These are phyloP conservation scores for Epithele typhae DNA, from an alignment of 768 basidiomycete species.

Conservation along the genomic window DNA sequence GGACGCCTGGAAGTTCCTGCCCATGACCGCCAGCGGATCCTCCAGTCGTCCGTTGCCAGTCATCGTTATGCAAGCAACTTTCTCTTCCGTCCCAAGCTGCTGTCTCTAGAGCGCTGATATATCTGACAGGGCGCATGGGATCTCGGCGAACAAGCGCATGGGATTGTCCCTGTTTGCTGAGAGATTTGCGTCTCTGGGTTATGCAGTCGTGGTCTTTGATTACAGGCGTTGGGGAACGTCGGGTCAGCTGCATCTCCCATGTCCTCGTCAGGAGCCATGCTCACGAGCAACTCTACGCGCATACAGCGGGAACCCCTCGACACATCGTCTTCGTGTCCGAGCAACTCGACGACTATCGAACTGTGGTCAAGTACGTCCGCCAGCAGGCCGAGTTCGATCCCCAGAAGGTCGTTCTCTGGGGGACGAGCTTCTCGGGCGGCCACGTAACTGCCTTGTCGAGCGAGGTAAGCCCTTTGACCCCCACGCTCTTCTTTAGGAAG, in stretches of 20 bases:
- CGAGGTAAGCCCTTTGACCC: slow-evolving; percentile 19
- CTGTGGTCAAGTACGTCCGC: slow-evolving; percentile 30
- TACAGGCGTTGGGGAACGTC: slow-evolving; percentile 36
- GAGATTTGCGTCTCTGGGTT: slow-evolving; percentile 26
- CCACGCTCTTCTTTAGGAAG: background rate
- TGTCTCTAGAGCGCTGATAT: no score
- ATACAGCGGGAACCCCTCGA: slow-evolving; percentile 29
- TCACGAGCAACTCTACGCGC: background rate
- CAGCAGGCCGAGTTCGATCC: slow-evolving; percentile 29
- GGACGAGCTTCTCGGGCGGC: slow-evolving; percentile 31
- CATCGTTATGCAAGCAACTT: slow-evolving; percentile 25
- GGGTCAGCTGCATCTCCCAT: slow-evolving; percentile 15
- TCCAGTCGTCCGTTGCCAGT: slow-evolving; percentile 17
- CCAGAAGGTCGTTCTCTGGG: slow-evolving; percentile 31
- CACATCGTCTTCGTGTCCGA: slow-evolving; percentile 26
- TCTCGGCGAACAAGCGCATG: slow-evolving; percentile 30
- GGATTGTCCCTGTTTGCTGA: slow-evolving; percentile 28
- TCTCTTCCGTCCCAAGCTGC: no score
- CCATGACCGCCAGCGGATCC: slow-evolving; percentile 1
- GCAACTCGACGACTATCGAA: slow-evolving; percentile 34
- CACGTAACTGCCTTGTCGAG: slow-evolving; percentile 28
- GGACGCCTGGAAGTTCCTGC: slow-evolving; percentile 33
- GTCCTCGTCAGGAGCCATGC: background rate
- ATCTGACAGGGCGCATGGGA: slow-evolving; percentile 30
- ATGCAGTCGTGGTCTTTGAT: slow-evolving; percentile 34